phyloP scores from a whole-genome alignment of 768 basidiomycete genomes.

The Steccherinum ochraceum region DNA sequence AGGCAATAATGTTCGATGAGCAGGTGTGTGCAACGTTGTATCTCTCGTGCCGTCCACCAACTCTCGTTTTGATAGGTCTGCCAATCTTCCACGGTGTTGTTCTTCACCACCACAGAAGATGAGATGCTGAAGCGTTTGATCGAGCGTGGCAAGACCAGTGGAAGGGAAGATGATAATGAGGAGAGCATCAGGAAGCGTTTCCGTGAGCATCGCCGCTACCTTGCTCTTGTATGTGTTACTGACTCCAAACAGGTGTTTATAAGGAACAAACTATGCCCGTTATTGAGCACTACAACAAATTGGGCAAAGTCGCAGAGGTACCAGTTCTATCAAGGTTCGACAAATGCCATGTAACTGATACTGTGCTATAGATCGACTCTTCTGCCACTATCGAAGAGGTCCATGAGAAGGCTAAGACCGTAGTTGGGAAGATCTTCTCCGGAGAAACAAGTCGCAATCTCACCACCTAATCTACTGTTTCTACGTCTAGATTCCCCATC shows the following conservation, averaged over 20 bases:
- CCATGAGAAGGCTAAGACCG: slow-evolving; percentile 49
- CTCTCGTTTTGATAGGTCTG: slow-evolving; percentile 58
- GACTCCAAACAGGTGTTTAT: slow-evolving; percentile 58
- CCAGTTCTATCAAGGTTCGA: too few species aligned
- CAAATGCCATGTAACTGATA: not conserved
- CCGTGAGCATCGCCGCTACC: too few species aligned
- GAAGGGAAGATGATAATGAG: slow-evolving; percentile 91
- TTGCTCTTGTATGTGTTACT: too few species aligned
- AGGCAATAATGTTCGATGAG: slow-evolving; percentile 86
- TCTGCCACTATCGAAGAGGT: slow-evolving; percentile 66
- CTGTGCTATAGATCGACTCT: slow-evolving; percentile 64
- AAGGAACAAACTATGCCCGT: slow-evolving; percentile 89
- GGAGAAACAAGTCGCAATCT: slow-evolving; percentile 20
- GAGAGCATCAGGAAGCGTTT: slow-evolving; percentile 98
- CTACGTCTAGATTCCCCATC: not conserved
- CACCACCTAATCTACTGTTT: slow-evolving; percentile 17
- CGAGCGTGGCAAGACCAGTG: slow-evolving; percentile 89
- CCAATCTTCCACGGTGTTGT: slow-evolving; percentile 70
- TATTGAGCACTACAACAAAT: slow-evolving; percentile 68
- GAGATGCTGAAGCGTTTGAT: slow-evolving; percentile 83
- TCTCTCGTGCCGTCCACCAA: not conserved
- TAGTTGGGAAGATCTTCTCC: slow-evolving; percentile 44
- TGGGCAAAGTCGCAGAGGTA: slow-evolving; percentile 77
- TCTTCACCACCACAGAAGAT: slow-evolving; percentile 81
- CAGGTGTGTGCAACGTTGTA: slow-evolving; percentile 47